phyloP scores from a whole-genome alignment of 768 basidiomycete genomes.

The Pisolithus microcarpus region DNA sequence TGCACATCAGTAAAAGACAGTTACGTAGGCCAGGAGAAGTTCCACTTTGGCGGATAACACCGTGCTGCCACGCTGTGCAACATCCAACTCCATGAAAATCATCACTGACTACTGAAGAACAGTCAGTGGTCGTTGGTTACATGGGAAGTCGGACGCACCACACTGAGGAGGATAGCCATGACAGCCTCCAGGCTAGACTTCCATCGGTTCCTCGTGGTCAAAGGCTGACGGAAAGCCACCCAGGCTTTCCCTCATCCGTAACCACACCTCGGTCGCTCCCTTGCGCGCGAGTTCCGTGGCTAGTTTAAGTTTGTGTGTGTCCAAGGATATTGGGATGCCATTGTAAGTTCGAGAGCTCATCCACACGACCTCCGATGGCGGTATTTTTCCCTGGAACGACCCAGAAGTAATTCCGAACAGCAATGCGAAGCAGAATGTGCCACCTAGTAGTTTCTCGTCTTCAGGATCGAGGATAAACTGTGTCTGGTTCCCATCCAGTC shows the following conservation, averaged over 20 bases:
- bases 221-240: conserved; percentile 13
- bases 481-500: conserved; percentile 9
- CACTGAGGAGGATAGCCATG: too few species aligned
- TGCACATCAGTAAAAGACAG: too few species aligned
- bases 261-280: conserved; percentile 44
- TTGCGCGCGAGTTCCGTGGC: conserved; percentile 43
- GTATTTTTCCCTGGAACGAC: conserved; percentile 1
- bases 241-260: conserved; percentile 40
- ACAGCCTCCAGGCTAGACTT: conserved; percentile 19
- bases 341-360: conserved; percentile 15
- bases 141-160: not conserved
- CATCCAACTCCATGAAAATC: too few species aligned
- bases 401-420: conserved; percentile 29
- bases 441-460: conserved; percentile 33
- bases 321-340: conserved; percentile 22
- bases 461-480: conserved; percentile 47
- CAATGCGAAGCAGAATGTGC: conserved; percentile 67
- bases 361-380: conserved; percentile 24
- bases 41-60: too few species aligned
- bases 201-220: conserved; percentile 36
- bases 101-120: too few species aligned
- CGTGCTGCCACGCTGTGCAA: too few species aligned
- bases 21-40: too few species aligned
- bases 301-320: conserved; percentile 34
- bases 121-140: too few species aligned